These are phyloP conservation scores for Hyaloperonospora brassicae DNA, from an alignment of 352 stramenopile genomes.

Conservation along the genomic window DNA sequence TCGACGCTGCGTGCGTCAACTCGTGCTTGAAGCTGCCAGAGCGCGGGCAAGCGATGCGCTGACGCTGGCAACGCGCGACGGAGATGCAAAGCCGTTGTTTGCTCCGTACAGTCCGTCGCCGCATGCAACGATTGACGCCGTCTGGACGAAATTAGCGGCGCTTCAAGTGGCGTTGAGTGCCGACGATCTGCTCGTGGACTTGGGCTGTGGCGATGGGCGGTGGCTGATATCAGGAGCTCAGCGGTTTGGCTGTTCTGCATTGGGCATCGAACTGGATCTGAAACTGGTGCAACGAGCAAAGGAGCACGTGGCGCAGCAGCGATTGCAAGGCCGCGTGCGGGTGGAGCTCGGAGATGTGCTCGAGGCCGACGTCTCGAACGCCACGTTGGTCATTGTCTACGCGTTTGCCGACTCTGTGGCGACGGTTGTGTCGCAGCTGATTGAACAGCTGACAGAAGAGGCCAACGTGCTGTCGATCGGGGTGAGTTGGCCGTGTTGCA, in stretches of 20 bases:
- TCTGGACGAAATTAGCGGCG: constrained; percentile 46
- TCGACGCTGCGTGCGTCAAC: constrained; percentile 34
- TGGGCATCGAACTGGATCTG: constrained; percentile 66
- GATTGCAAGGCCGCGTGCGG: constrained; percentile 33
- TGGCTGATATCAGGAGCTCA: constrained; percentile 68
- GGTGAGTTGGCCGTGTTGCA: constrained; percentile 22
- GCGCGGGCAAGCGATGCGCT: constrained; percentile 38
- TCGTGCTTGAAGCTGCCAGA: constrained; percentile 63
- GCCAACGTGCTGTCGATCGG: constrained; percentile 71
- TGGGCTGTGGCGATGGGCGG: constrained; percentile 70
- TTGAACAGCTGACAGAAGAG: constrained; percentile 24
- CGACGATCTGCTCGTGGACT: constrained; percentile 65
- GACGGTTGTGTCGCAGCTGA: constrained; percentile 48
- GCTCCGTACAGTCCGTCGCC: constrained; percentile 73
- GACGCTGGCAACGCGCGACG: constrained; percentile 16
- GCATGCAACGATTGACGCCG: constrained; percentile 39
- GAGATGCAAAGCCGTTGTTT: constrained; percentile 34
- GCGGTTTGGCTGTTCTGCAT: constrained; percentile 44
- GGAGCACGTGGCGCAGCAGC: constrained; percentile 13
- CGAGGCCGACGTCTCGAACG: constrained; percentile 34
- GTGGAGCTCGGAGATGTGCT: constrained; percentile 59
- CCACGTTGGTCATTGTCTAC: constrained; percentile 74
- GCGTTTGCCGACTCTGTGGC: constrained; percentile 71
- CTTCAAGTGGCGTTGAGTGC: constrained; percentile 13
- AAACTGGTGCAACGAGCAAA: constrained; percentile 37